phyloP scores from a whole-genome alignment of 1,284 basidiomycete genomes.

The Marasmius fiardii region DNA sequence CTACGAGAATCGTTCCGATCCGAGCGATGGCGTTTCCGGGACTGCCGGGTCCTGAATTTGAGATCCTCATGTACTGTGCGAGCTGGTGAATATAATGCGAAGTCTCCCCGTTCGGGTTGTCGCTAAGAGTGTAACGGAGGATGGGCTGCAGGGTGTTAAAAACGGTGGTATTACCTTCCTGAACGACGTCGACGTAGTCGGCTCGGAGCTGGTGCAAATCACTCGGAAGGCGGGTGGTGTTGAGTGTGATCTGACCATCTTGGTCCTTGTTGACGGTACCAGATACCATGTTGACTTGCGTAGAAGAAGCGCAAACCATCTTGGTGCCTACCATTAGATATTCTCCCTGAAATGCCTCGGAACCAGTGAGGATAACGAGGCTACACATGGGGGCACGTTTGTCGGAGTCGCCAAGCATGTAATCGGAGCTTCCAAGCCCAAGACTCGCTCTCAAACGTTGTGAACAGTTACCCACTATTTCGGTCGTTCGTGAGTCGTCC shows the following conservation, averaged over 20 bases:
- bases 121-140: constrained; percentile 15
- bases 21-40: neutral
- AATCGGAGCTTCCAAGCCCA: neutral
- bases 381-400: constrained; percentile 5
- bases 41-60: neutral
- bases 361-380: constrained; percentile 15
- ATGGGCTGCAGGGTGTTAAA: constrained; percentile 7
- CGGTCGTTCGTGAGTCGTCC: neutral
- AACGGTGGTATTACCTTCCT: constrained; percentile 1
- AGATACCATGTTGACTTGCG: constrained; percentile 21
- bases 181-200: constrained; percentile 13
- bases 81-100: constrained; percentile 15
- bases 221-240: constrained; percentile 16
- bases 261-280: constrained; percentile 14
- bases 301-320: constrained; percentile 19
- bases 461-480: constrained; percentile 6
- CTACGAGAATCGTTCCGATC: constrained; percentile 2
- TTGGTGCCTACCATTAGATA: constrained; percentile 3
- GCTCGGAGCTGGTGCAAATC: constrained; percentile 17
- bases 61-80: neutral
- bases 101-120: constrained; percentile 13
- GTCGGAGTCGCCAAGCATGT: neutral
- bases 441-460: neutral
- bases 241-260: constrained; percentile 7
- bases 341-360: neutral